Conservation (phyloP, 768 basidiomycete species). For the Infundibulicybe gibba region DNA sequence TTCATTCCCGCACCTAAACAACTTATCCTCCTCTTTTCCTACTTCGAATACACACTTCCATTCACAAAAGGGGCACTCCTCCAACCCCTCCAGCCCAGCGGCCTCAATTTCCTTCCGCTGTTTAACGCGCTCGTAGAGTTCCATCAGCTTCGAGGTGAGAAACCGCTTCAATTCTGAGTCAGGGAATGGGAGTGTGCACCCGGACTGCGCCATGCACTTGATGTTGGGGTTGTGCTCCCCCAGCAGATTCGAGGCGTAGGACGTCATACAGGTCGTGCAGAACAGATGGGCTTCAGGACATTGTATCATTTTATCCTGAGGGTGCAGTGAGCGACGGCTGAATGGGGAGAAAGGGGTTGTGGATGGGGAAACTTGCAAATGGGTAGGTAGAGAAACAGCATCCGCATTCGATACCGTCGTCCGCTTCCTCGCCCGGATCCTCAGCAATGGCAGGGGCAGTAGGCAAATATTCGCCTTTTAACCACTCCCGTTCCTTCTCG, state of each 20-base stretch:
- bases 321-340: neutral
- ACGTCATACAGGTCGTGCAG: slow-evolving; percentile 67
- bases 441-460: slow-evolving; percentile 19
- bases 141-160: slow-evolving; percentile 62
- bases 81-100: slow-evolving; percentile 75
- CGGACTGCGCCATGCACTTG: slow-evolving; percentile 80
- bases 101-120: slow-evolving; percentile 78
- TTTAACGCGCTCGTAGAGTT: slow-evolving; percentile 69
- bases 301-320: slow-evolving; percentile 79
- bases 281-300: slow-evolving; percentile 90
- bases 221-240: slow-evolving; percentile 60
- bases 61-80: slow-evolving; percentile 91
- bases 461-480: slow-evolving; percentile 26
- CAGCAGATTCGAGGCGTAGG: slow-evolving; percentile 66
- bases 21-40: slow-evolving; percentile 49
- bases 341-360: slow-evolving; percentile 1
- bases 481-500: slow-evolving; percentile 40
- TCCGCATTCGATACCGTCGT: slow-evolving; percentile 75
- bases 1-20: slow-evolving; percentile 53
- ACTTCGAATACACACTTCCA: slow-evolving; percentile 78
- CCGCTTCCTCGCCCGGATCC: slow-evolving; percentile 31
- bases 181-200: slow-evolving; percentile 66
- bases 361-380: slow-evolving; percentile 49
- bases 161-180: slow-evolving; percentile 66
- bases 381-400: slow-evolving; percentile 78